Conservation (phyloP, 2,329 filamentous ascomycete genomes). For the Hirsutella rhossiliensis region DNA sequence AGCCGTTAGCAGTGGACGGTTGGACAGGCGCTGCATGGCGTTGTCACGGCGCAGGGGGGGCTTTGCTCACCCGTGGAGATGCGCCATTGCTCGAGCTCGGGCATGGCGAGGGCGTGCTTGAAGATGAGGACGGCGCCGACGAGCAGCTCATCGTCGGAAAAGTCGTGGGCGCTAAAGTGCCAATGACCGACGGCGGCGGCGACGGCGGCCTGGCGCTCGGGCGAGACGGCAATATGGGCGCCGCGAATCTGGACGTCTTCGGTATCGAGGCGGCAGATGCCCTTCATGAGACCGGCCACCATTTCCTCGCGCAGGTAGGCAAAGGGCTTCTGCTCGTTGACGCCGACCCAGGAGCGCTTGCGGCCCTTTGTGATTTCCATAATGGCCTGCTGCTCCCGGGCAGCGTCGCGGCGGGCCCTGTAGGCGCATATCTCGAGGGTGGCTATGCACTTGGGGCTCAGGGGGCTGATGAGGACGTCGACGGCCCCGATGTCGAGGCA, state of each 20-base stretch:
- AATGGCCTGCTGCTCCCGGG: slow-evolving; percentile 59
- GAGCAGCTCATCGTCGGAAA: slow-evolving; percentile 80
- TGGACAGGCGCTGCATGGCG: too few species aligned
- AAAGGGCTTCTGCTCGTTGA: slow-evolving; percentile 75
- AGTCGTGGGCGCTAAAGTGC: slow-evolving; percentile 83
- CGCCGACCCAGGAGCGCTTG: slow-evolving; percentile 85
- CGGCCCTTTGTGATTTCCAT: slow-evolving; percentile 61
- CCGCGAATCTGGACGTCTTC: slow-evolving; percentile 48
- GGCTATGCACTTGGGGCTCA: slow-evolving; percentile 62
- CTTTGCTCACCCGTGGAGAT: slow-evolving; percentile 57
- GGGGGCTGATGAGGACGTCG: slow-evolving; percentile 72
- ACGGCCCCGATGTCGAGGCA: slow-evolving; percentile 79
- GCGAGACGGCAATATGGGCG: slow-evolving; percentile 55
- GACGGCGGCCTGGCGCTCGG: slow-evolving; percentile 53
- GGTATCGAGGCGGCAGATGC: slow-evolving; percentile 66
- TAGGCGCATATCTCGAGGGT: slow-evolving; percentile 75
- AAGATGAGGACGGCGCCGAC: slow-evolving; percentile 81
- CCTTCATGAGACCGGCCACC: slow-evolving; percentile 82
- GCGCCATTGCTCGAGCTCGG: slow-evolving; percentile 69
- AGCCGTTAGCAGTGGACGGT: slow-evolving; percentile 24
- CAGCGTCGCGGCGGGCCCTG: slow-evolving; percentile 64
- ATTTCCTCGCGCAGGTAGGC: slow-evolving; percentile 85
- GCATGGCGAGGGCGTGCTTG: slow-evolving; percentile 71
- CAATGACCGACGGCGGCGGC: slow-evolving; percentile 62
- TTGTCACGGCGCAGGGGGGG: background rate